Conservation (phyloP, 179 eudicot genomes). For the Pouteria campechiana region DNA sequence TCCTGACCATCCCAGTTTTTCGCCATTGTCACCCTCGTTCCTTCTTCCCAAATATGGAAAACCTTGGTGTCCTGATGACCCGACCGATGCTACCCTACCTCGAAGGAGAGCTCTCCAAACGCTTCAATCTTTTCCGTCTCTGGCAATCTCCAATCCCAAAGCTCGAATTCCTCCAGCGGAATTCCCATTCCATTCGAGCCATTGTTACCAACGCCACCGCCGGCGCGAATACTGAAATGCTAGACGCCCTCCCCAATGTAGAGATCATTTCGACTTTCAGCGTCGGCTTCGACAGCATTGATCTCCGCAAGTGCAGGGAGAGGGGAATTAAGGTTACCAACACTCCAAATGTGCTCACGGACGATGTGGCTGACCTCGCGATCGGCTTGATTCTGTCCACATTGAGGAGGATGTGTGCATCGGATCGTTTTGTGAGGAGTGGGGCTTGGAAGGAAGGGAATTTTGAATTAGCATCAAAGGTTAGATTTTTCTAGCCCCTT, state of each 20-base stretch:
- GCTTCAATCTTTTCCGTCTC: constrained; percentile 16
- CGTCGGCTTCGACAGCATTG: constrained; percentile 47
- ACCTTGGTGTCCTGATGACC: constrained; percentile 13
- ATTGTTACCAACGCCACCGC: constrained; percentile 21
- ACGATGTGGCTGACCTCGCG: constrained; percentile 54
- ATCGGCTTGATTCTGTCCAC: constrained; percentile 42
- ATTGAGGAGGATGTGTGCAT: constrained; percentile 35
- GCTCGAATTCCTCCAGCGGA: constrained; percentile 5
- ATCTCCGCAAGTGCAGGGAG: constrained; percentile 34
- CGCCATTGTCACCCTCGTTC: background rate
- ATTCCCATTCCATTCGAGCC: constrained; percentile 31
- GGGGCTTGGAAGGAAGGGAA: constrained; percentile 44
- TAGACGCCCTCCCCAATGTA: constrained; percentile 30
- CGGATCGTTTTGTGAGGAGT: constrained; percentile 39
- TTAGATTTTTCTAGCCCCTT: constrained; percentile 7
- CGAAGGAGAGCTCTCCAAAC: constrained; percentile 8
- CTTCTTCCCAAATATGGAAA: constrained; percentile 1
- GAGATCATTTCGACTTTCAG: constrained; percentile 43
- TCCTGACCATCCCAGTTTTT: no score
- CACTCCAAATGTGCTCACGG: constrained; percentile 50
- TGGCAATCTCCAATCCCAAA: constrained; percentile 2
- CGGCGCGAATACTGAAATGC: constrained; percentile 28
- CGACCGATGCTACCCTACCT: constrained; percentile 15
- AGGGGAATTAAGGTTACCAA: constrained; percentile 51
- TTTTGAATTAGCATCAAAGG: constrained; percentile 37